Percentiles rank a stretch among this genome's conserved stretches.
Conservation (phyloP, 768 basidiomycete genomes). For the Termitomyces sp. region DNA sequence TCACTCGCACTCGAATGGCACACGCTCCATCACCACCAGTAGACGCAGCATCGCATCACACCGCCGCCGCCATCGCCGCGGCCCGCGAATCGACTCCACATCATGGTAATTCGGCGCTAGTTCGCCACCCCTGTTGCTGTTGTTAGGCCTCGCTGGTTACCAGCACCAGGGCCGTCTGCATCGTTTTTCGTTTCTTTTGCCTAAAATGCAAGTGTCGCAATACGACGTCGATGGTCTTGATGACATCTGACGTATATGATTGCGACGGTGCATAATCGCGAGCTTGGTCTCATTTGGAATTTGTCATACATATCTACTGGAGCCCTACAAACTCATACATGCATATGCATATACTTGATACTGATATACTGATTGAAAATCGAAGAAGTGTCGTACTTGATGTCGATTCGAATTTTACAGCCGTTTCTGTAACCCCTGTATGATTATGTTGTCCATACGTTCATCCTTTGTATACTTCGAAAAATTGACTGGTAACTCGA, state of each 20-base stretch:
- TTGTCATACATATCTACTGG: background rate
- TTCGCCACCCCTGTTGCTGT: background rate
- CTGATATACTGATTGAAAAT: too few species aligned
- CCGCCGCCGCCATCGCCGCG: background rate
- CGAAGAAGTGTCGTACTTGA: background rate
- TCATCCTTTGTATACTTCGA: background rate
- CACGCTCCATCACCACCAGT: background rate
- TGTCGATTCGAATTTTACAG: background rate
- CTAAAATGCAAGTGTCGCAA: background rate
- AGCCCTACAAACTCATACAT: background rate
- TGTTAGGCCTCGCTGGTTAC: background rate
- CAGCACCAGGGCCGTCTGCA: background rate
- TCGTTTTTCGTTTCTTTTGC: background rate
- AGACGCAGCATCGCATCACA: background rate
- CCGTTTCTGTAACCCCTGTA: background rate
- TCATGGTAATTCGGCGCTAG: constrained; percentile 2
- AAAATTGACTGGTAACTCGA: background rate
- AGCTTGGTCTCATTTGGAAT: constrained; percentile 1
- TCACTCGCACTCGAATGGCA: background rate
- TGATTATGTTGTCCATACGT: background rate
- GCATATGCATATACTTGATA: background rate
- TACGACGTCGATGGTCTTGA: constrained; percentile 6
- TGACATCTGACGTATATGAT: constrained; percentile 1
- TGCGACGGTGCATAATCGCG: background rate
- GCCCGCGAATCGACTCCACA: background rate